Conservation (phyloP, 352 stramenopile species). For the Globisporangium mamillatum region DNA sequence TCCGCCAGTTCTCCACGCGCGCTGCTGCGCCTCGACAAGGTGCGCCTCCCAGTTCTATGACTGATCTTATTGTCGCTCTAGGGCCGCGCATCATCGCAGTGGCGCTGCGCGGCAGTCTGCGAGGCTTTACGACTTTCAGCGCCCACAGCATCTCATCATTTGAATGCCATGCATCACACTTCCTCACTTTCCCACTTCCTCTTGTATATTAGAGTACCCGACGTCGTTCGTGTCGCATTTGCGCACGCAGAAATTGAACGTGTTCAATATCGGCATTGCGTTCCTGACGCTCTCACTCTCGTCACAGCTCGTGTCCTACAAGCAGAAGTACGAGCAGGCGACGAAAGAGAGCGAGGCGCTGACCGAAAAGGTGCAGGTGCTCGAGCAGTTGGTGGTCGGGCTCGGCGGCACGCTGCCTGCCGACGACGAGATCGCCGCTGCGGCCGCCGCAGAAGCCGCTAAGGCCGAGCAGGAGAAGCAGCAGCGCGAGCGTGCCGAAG, state of each 20-base stretch:
- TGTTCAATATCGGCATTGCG: conserved; percentile 83
- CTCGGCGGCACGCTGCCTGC: conserved; percentile 58
- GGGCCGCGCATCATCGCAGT: too few species aligned
- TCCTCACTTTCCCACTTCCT: not conserved
- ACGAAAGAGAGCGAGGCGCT: conserved; percentile 43
- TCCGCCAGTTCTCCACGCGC: conserved; percentile 41
- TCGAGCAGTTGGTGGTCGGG: conserved; percentile 63
- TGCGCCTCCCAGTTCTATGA: conserved; percentile 9
- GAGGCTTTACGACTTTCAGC: not conserved
- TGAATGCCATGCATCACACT: not conserved
- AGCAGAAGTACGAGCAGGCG: conserved; percentile 51
- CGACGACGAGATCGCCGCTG: conserved; percentile 39
- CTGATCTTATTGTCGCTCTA: not conserved
- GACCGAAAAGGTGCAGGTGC: conserved; percentile 39
- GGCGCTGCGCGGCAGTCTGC: not conserved
- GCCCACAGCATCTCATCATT: not conserved
- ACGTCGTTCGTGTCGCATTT: conserved; percentile 80
- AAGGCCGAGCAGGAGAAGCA: conserved; percentile 36
- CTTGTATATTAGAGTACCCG: conserved; percentile 52
- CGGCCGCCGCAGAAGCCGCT: conserved; percentile 20
- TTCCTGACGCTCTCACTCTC: conserved; percentile 86
- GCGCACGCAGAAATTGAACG: conserved; percentile 76
- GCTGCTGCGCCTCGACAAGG: conserved; percentile 35
- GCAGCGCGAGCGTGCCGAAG: conserved; percentile 44
- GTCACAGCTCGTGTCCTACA: conserved; percentile 75